Evolutionary conservation across 441 rosid genomes (phyloP), one percentile per base, ranked within the genome.

Genomic region (Gossypium lobatum): DNA sequence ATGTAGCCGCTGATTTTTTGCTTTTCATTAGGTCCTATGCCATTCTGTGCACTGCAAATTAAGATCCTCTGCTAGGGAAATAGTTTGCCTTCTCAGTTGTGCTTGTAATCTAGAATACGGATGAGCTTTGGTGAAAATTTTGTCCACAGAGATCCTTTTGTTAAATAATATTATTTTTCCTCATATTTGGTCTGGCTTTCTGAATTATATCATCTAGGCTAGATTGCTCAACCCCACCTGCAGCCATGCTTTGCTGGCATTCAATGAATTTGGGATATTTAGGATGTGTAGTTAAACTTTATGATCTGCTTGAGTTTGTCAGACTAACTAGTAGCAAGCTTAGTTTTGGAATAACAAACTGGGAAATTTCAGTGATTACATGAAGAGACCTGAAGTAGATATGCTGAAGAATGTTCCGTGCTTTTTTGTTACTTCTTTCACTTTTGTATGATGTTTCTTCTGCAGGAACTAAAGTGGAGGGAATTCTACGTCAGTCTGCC

Each of bases 401-500:
- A 18, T 18, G 18, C 31, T 61, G 60, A 48, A 52, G 46, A 45
- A 16, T 25, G 46, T 60, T 46, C 50, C 68, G 5, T 59, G 25
- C n/a, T 50, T 72, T 42, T 58, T 65, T 55, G 18, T 58, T 59
- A 68, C 0, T 67, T n/a, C 57, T 48, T 6, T 71, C 75, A 53
- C 73, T 37, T 10, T 42, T 9, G 23, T 55, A 8, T 14, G 10
- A 48, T 73, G 53, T 80, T 76, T 78, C 81, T 80, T 70, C 64
- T 42, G 52, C 80, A 95, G 98, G 99, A 85, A 85, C 81, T 37
- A 90, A 88, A 79, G 88, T 91, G 62, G 99, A 93, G 83, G 99
- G 98, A 60, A 90, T 95, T 77, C 79, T 95, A 78, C 84, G 99
- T 75, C 99, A 93, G 75, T 80, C 97, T 67, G 99, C 99, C 20